Evolutionary conservation across 345 rosid species (phyloP), one percentile per base, ranked within the genome.

Genomic region (thale cress (Arabidopsis thaliana)): DNA sequence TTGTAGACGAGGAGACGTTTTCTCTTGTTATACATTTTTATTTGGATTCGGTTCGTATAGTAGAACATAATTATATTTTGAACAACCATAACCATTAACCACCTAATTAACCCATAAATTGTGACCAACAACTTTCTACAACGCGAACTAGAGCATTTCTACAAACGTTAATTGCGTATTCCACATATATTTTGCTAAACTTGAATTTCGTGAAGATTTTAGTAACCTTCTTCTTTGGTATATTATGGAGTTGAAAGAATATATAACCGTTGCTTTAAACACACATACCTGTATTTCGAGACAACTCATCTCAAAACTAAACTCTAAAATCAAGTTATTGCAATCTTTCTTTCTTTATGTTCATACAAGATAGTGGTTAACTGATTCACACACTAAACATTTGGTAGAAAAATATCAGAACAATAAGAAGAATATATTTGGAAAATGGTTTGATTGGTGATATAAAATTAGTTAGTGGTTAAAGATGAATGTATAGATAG

Each of bases 31-130:
- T n/a, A 16, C 48, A 41, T 20, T 59, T 62, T 50, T 41, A 41
- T 22, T 51, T 41, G n/a, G 57, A 41, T 60, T 51, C 44, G 23
- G 58, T 59, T 38, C 32, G 32, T 28, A 28, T 59, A 4, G n/a
- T 38, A 52, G 36, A 28, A 30, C 33, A 58, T 49, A 23, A 23
- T 53, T 46, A 25, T 25, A 75, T 59, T 49, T 68, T 2, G 34
- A 40, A 40, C 55, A 7, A 59, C 48, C 38, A 32, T 30, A 16
- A 16, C 20, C 20, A 16, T 16, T 16, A 49, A 75, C 64, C 56
- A 76, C 59, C 58, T 61, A 69, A 28, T n/a, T 44, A 61, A 61
- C 75, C 75, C 23, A 52, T 51, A 76, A 76, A 61, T 33, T 69
- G 46, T 68, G 74, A 75, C 69, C 69, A 75, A 38, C 66, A 67